Conservation (phyloP, 2,329 filamentous ascomycete genomes). For the Dothiorella sarmentorum region DNA sequence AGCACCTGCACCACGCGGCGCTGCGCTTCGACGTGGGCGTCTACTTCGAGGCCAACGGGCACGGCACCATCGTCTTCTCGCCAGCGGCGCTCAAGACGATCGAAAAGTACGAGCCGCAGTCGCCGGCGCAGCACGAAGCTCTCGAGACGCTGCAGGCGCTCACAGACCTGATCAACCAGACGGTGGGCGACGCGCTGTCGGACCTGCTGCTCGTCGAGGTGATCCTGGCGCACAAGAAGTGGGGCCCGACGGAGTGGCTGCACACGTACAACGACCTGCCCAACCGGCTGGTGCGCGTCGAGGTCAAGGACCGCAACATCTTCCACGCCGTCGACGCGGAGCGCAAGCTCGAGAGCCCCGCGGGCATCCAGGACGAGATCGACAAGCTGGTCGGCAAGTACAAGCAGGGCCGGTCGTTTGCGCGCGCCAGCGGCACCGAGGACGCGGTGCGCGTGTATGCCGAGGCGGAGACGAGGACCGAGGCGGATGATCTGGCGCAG, state of each 20-base stretch:
- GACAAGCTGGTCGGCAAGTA: slow-evolving; percentile 87
- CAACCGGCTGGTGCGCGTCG: slow-evolving; percentile 89
- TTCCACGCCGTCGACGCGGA: slow-evolving; percentile 94
- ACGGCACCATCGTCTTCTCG: slow-evolving; percentile 94
- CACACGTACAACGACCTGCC: slow-evolving; percentile 90
- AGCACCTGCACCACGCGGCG: slow-evolving; percentile 96
- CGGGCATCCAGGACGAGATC: slow-evolving; percentile 78
- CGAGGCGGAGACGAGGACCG: slow-evolving; percentile 82
- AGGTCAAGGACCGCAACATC: slow-evolving; percentile 80
- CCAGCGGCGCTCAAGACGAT: slow-evolving; percentile 77
- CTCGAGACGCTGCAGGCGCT: slow-evolving; percentile 80
- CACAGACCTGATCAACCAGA: slow-evolving; percentile 94
- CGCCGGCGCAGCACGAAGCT: slow-evolving; percentile 85
- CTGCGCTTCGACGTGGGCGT: slow-evolving; percentile 92
- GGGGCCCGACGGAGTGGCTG: slow-evolving; percentile 87
- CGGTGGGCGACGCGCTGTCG: slow-evolving; percentile 91
- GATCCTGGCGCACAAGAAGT: slow-evolving; percentile 91
- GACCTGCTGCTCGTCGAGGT: slow-evolving; percentile 96
- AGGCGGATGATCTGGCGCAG: slow-evolving; percentile 85
- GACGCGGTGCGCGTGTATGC: slow-evolving; percentile 95
- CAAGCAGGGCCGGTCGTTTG: slow-evolving; percentile 84
- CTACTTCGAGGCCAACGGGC: slow-evolving; percentile 98
- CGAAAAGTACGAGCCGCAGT: slow-evolving; percentile 75
- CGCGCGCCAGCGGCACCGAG: slow-evolving; percentile 89
- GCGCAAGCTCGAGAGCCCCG: slow-evolving; percentile 75